phyloP scores from a whole-genome alignment of 1,284 basidiomycete species.

The Violaceomyces palustris region DNA sequence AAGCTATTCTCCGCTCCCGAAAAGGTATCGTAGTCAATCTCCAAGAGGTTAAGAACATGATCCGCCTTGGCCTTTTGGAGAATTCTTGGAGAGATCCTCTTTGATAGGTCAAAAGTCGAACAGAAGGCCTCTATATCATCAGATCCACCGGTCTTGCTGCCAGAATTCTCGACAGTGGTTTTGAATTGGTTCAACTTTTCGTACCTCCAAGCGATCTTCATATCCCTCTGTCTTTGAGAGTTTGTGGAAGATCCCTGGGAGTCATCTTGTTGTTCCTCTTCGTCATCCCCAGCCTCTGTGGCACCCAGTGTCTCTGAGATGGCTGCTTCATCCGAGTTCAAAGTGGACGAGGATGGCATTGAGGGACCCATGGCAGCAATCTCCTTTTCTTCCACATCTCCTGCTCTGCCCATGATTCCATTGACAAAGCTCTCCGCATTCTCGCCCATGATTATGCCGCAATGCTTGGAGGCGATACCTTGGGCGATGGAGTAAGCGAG shows the following conservation, averaged over 20 bases:
- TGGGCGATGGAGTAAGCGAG: constrained; percentile 84
- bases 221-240: constrained; percentile 13
- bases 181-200: constrained; percentile 84
- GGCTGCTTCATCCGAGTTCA: too few relatives aligned
- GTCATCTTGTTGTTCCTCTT: background rate
- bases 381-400: constrained; percentile 19
- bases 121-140: constrained; percentile 61
- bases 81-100: constrained; percentile 26
- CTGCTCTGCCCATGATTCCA: constrained; percentile 40
- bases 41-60: constrained; percentile 10
- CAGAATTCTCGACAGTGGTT: constrained; percentile 63
- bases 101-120: constrained; percentile 67
- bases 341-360: too few relatives aligned
- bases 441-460: constrained; percentile 61
- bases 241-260: too few relatives aligned
- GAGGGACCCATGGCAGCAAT: constrained; percentile 3
- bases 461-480: constrained; percentile 70
- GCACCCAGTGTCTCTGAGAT: too few relatives aligned
- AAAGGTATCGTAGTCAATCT: constrained; percentile 10
- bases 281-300: background rate
- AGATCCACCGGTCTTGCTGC: constrained; percentile 1
- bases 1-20: too few relatives aligned
- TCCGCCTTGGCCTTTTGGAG: constrained; percentile 20
- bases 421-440: constrained; percentile 56
- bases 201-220: constrained; percentile 77